Base-by-base conservation (phyloP, 768 basidiomycete species). In the Nevesoporus exiguus region DNA sequence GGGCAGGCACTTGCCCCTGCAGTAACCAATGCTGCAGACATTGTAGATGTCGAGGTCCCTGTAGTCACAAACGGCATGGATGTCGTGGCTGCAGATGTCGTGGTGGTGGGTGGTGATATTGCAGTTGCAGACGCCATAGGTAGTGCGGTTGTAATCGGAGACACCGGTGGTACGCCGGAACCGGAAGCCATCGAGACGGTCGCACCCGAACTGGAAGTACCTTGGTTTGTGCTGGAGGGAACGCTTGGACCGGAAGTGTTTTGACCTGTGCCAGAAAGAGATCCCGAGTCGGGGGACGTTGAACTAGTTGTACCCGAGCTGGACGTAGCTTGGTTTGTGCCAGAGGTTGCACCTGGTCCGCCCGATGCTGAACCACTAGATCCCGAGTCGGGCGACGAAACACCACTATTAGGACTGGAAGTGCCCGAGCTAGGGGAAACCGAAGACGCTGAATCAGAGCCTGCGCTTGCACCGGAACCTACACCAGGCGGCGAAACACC, bases 1-100 rank as follows among this genome's bases (percentile, higher is more conserved):
- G 62, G 65, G 25, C 64, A 65, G 19, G 47, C 37, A 2, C 40
- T 0, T 1, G 11, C 30, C 5, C 36, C 17, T 3, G 42, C 7
- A 21, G 52, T 13, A 10, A 47, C 40, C 14, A 52, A 17, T n/a
- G 39, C 21, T 24, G 52, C 31, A 21, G 48, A 52, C 22, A 53
- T 47, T 33, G 60, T 22, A n/a, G n/a, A n/a, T n/a, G 10, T 34
- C 31, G 60, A 21, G 9, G 43, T 25, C 13, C 51, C 24, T 5
- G 40, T 30, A 3, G 47, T 59, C 25, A 34, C 9, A 13, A 25
- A 11, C 0, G 47, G 25, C 8, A 24, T 36, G 29, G 42, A 24
- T 21, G 45, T 25, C 17, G 33, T 24, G n/a, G n/a, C n/a, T n/a
- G 29, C 27, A 10, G 43, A 21, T 21, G 46, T 27, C n/a, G 33